phyloP scores from a whole-genome alignment of 306 rosid species.

The Heteromeles arbutifolia region DNA sequence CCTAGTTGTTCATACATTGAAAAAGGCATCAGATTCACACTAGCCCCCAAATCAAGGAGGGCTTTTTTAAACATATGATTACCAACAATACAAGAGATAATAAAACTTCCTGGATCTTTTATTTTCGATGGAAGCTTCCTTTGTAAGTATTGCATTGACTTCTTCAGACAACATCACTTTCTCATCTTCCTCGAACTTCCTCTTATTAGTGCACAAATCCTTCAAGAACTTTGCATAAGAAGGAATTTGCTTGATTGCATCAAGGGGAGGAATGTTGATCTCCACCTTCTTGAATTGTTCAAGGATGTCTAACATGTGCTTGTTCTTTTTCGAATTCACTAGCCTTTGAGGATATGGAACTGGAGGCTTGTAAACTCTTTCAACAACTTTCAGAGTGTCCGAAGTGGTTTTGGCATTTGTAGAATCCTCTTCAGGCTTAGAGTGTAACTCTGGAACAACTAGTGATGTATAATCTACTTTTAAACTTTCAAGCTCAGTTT shows the following conservation, averaged over 20 bases:
- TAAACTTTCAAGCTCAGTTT: too few relatives aligned
- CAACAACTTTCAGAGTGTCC: too few relatives aligned
- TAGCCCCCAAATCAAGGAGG: neutral
- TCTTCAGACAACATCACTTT: neutral
- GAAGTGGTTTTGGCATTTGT: too few relatives aligned
- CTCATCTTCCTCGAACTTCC: neutral
- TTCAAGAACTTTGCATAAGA: neutral
- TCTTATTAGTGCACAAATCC: neutral
- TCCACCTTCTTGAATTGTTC: neutral
- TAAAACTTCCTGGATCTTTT: neutral
- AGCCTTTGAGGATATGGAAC: too few relatives aligned
- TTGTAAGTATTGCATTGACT: neutral
- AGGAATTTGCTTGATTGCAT: neutral
- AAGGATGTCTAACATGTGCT: too few relatives aligned
- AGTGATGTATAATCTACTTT: too few relatives aligned
- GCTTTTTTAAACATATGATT: neutral
- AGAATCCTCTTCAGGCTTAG: too few relatives aligned
- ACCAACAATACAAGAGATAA: neutral
- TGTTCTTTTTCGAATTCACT: too few relatives aligned
- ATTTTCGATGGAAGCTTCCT: neutral
- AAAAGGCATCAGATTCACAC: neutral
- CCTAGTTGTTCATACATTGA: neutral
- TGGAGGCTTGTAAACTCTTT: too few relatives aligned
- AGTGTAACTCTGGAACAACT: too few relatives aligned
- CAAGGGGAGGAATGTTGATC: neutral